A percentile compares a stretch with the other conserved stretches of the same genome.
Conservation (phyloP, 2,329 filamentous ascomycete genomes). For the Orbilia javanica region DNA sequence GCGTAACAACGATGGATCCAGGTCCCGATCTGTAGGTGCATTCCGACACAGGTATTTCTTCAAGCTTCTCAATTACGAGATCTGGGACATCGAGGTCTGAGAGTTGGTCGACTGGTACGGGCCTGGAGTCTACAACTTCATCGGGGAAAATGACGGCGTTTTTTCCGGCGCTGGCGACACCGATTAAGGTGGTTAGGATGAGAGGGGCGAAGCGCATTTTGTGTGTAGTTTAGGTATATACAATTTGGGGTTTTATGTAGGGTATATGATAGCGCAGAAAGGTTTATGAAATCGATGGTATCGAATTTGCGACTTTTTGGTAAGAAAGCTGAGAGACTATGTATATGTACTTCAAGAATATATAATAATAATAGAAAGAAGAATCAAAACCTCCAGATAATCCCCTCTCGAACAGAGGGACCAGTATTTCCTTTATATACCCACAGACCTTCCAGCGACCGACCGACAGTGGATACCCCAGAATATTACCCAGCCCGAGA, state of each 20-base stretch:
- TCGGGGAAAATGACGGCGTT: conserved; percentile 10
- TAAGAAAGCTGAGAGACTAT: too few relatives aligned
- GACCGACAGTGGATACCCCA: neutral
- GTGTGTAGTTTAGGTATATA: neutral
- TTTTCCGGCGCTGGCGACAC: conserved; percentile 17
- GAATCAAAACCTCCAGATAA: neutral
- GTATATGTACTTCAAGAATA: neutral
- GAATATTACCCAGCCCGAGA: conserved; percentile 16
- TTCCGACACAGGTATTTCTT: conserved; percentile 4
- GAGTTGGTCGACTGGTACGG: neutral
- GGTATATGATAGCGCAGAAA: too few relatives aligned
- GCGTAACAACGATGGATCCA: conserved; percentile 30
- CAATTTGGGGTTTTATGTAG: neutral
- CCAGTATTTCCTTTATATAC: neutral
- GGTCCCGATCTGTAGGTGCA: conserved; percentile 27
- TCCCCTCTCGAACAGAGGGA: too few relatives aligned
- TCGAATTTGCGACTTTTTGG: too few relatives aligned
- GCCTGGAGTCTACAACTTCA: neutral
- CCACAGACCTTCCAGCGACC: neutral
- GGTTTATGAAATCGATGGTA: too few relatives aligned
- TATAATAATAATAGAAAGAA: neutral
- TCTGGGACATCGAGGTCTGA: conserved; percentile 34
- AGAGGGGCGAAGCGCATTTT: conserved; percentile 38
- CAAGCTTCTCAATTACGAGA: conserved; percentile 28
- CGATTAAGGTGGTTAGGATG: conserved; percentile 8